phyloP scores from a whole-genome alignment of 176 grass and related monocot genomes.

The Ensete glaucum region DNA sequence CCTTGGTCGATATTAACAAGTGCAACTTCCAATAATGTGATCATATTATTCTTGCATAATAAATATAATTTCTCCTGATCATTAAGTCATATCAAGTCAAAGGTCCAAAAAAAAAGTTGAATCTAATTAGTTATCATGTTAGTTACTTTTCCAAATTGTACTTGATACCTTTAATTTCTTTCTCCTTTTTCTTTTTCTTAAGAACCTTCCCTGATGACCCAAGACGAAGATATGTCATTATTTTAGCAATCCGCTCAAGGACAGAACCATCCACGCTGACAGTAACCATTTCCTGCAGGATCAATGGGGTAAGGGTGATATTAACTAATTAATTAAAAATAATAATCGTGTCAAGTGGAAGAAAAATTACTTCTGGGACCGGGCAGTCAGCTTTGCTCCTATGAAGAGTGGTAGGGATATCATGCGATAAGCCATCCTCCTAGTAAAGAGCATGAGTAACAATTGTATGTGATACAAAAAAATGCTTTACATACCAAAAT shows the following conservation, averaged over 20 bases:
- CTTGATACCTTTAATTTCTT: slow-evolving; percentile 60
- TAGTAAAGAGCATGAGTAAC: slow-evolving; percentile 27
- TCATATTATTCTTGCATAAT: too few relatives aligned
- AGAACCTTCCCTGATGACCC: slow-evolving; percentile 97
- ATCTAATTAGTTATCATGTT: not conserved
- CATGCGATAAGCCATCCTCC: slow-evolving; percentile 78
- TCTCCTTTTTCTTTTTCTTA: slow-evolving; percentile 99
- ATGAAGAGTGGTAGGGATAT: slow-evolving; percentile 95
- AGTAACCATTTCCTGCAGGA: slow-evolving; percentile 86
- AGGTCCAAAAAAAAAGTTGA: not conserved
- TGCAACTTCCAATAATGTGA: too few relatives aligned
- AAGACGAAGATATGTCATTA: slow-evolving; percentile 94
- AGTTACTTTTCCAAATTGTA: not conserved
- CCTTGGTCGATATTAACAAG: too few relatives aligned
- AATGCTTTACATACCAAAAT: not conserved
- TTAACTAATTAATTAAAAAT: not conserved
- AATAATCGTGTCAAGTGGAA: not conserved
- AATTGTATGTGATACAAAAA: not conserved
- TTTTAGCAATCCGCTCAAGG: slow-evolving; percentile 97
- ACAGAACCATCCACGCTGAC: slow-evolving; percentile 93
- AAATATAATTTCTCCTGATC: too few relatives aligned
- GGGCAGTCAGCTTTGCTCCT: slow-evolving; percentile 99
- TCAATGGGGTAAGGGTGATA: not conserved
- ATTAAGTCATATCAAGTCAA: too few relatives aligned
- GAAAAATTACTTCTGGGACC: slow-evolving; percentile 40